Base-by-base conservation (phyloP, 1,139 yeast genomes). In the Geotrichum citri-aurantii region DNA sequence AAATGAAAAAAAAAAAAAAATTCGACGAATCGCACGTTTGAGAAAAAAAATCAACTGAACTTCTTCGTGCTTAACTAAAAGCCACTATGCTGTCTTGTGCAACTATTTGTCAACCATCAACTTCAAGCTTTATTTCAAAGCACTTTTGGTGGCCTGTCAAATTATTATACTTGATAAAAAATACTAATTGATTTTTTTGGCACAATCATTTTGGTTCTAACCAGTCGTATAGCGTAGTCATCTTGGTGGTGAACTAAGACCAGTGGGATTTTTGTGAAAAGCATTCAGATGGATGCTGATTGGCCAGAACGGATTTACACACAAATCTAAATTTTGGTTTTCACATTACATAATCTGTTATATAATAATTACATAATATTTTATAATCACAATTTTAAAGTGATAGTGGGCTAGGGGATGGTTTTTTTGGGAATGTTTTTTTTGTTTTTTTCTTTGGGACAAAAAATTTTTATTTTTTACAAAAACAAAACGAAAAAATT, bases 21-120 rank as follows among this genome's bases (percentile, higher is more conserved):
- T 54, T 54, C 46, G 60, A 57, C 57, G 60, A 57, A 57, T 54
- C 52, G 60, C 49, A 54, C 52, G 56, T 53, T 50, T 50, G 50
- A 37, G 56, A 50, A 56, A 56, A 56, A 52, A 56, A 52, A 49
- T 44, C 48, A 50, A 31, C 29, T 50, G 44, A 17, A 46, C 48
- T 23, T 12, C 48, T 12, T 37, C 14, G 42, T 37, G 42, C 42
- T 37, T 37, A 37, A n/a, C 42, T 37, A 37, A 37, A 7, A 37
- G 7, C 17, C 14, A 37, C 6, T n/a, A 14, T 14, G 2, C 19
- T 37, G 42, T 14, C 42, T 37, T 37, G 14, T 37, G 42, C 14
- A 37, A 37, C 17, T 37, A 37, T 37, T 14, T 14, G 42, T 6
- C 17, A 4, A n/a, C 17, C 19, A 14, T 14, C 19, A 14, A 2